phyloP scores from a whole-genome alignment of 345 rosid genomes.

The Toxicodendron radicans region DNA sequence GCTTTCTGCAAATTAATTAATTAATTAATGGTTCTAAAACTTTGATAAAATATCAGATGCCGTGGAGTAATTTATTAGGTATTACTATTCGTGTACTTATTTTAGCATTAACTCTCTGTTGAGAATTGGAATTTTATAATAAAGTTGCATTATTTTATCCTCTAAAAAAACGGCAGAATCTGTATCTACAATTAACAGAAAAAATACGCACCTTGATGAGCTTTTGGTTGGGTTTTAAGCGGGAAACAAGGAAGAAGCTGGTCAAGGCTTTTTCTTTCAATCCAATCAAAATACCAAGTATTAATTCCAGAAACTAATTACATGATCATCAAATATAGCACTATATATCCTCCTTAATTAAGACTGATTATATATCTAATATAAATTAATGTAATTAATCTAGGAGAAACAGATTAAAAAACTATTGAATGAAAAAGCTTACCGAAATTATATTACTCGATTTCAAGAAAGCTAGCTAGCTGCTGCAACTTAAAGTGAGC shows the following conservation, averaged over 20 bases:
- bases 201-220: constrained; percentile 14
- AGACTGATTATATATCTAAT: neutral
- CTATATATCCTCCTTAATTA: neutral
- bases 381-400: neutral
- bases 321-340: constrained; percentile 20
- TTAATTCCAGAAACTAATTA: neutral
- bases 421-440: neutral
- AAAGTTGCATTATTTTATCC: constrained; percentile 8
- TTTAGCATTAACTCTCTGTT: no score
- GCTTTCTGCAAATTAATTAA: neutral
- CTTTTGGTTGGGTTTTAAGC: constrained; percentile 25
- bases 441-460: neutral
- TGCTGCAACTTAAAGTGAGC: neutral
- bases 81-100: no score
- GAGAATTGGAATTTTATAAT: constrained; percentile 27
- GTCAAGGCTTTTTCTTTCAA: constrained; percentile 30
- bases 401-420: neutral
- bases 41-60: no score
- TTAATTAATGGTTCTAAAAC: no score
- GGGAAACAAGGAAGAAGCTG: constrained; percentile 34
- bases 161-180: constrained; percentile 13
- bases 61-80: no score
- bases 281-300: constrained; percentile 27
- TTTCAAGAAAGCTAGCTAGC: constrained; percentile 14
- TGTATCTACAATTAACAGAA: constrained; percentile 12